Evolutionary conservation across 257 asterid species (phyloP).

Genomic region (Vinca minor): DNA sequence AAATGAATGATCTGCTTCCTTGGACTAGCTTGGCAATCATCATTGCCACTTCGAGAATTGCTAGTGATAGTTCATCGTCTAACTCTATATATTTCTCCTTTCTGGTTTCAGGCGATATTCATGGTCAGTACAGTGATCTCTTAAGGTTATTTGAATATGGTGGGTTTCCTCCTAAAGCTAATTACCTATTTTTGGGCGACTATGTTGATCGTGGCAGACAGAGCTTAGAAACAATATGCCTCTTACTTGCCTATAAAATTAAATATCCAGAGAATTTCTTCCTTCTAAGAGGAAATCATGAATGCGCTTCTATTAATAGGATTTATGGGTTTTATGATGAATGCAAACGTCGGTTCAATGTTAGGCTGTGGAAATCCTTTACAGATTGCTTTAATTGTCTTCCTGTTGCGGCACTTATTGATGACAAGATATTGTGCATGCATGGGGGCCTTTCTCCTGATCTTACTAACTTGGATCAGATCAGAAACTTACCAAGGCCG

Average conservation of each 20-base stretch:
- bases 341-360: conserved; percentile 34
- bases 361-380: conserved; percentile 33
- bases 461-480: conserved; percentile 30
- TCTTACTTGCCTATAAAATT: conserved; percentile 30
- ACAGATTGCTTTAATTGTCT: conserved; percentile 38
- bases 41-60: not conserved
- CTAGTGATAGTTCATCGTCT: not conserved
- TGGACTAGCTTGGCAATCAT: not conserved
- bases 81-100: not conserved
- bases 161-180: conserved; percentile 34
- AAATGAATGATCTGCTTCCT: not conserved
- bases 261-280: conserved; percentile 33
- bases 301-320: conserved; percentile 34
- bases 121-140: conserved; percentile 36
- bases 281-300: conserved; percentile 36
- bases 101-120: conserved; percentile 32
- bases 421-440: conserved; percentile 35
- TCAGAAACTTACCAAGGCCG: conserved; percentile 33
- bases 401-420: conserved; percentile 36
- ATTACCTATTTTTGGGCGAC: conserved; percentile 34
- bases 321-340: conserved; percentile 36
- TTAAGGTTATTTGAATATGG: conserved; percentile 36
- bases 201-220: conserved; percentile 39
- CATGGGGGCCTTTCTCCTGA: conserved; percentile 42
- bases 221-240: conserved; percentile 38